These are phyloP conservation scores for Tulasnella sp. DNA, from an alignment of 768 basidiomycete genomes.

Conservation along the genomic window DNA sequence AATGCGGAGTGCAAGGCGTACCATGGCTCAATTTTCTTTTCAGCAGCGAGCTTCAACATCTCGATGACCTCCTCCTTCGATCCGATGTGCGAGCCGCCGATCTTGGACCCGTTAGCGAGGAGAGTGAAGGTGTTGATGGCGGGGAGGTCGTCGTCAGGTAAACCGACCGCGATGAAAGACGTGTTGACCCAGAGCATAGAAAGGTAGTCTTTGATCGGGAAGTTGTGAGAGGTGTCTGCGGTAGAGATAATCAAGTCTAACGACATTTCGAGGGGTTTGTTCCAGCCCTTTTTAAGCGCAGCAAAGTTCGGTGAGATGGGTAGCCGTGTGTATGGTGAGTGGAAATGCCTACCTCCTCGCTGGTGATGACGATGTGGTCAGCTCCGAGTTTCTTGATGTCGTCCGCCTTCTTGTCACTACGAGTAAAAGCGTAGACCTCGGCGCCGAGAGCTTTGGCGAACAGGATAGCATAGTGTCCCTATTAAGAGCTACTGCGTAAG, in stretches of 20 bases:
- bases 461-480: conserved; percentile 30
- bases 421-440: conserved; percentile 48
- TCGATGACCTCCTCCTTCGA: conserved; percentile 44
- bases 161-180: conserved; percentile 44
- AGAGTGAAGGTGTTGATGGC: conserved; percentile 29
- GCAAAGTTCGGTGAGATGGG: neutral
- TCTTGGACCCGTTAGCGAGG: conserved; percentile 19
- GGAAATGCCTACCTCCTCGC: conserved; percentile 20
- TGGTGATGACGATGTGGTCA: conserved; percentile 38
- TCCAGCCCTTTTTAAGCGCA: conserved; percentile 10
- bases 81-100: conserved; percentile 35
- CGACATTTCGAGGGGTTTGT: conserved; percentile 22
- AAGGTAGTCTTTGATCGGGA: conserved; percentile 43
- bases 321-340: neutral
- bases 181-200: conserved; percentile 42
- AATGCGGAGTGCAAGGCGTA: conserved; percentile 13
- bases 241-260: conserved; percentile 32
- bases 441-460: conserved; percentile 46
- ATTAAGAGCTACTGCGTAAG: neutral
- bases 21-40: conserved; percentile 42
- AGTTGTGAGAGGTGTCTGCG: conserved; percentile 30
- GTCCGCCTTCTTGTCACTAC: conserved; percentile 39
- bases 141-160: conserved; percentile 40
- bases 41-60: conserved; percentile 48
- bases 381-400: conserved; percentile 52